Evolutionary conservation across 768 basidiomycete genomes (phyloP).

Genomic region (Podaxis rugospora): DNA sequence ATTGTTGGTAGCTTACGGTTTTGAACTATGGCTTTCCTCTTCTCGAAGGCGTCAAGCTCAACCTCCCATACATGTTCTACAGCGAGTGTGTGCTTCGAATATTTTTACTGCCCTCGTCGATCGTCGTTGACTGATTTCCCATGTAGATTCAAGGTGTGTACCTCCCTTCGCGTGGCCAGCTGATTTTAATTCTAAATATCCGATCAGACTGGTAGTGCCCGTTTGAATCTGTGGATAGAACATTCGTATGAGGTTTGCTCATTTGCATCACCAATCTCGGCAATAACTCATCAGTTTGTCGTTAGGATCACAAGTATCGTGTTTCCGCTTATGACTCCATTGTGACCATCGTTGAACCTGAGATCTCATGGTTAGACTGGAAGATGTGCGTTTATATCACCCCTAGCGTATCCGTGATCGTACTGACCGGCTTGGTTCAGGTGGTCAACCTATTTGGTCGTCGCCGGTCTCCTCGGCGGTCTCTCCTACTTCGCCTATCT

Average conservation of each 20-base stretch:
- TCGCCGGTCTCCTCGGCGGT: constrained; percentile 58
- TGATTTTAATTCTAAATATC: constrained; percentile 7
- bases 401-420: neutral
- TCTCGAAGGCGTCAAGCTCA: constrained; percentile 51
- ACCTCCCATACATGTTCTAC: constrained; percentile 69
- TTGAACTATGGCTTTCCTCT: constrained; percentile 50
- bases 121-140: constrained; percentile 8
- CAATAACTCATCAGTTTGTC: neutral
- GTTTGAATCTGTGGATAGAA: constrained; percentile 74
- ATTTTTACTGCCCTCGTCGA: neutral
- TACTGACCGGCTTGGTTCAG: constrained; percentile 19
- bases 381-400: constrained; percentile 54
- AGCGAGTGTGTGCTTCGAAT: constrained; percentile 62
- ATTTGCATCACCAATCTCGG: neutral
- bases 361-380: constrained; percentile 70
- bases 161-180: neutral
- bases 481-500: constrained; percentile 61
- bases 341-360: constrained; percentile 77
- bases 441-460: constrained; percentile 69
- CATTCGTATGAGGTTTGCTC: constrained; percentile 54
- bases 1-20: constrained; percentile 47
- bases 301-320: constrained; percentile 54
- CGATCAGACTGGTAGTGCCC: constrained; percentile 67
- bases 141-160: constrained; percentile 55
- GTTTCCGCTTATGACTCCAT: constrained; percentile 70